These are phyloP conservation scores for Magnusiomyces magnusii DNA, from an alignment of 1,139 yeast species.

Conservation along the genomic window DNA sequence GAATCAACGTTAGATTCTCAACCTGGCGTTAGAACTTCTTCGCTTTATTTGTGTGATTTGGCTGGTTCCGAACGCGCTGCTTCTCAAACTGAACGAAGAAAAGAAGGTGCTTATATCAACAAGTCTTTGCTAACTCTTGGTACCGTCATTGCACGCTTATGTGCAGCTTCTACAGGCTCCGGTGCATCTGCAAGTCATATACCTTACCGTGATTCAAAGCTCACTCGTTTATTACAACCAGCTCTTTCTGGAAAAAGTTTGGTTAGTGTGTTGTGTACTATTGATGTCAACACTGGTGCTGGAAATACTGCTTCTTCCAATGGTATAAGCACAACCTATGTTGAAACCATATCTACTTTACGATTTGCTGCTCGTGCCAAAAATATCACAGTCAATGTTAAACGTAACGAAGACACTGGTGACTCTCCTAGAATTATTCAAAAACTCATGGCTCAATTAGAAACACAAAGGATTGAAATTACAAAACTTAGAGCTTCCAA, in stretches of 20 bases:
- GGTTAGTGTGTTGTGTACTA: constrained; percentile 50
- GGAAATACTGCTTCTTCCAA: constrained; percentile 64
- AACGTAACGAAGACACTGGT: constrained; percentile 36
- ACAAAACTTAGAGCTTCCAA: constrained; percentile 22
- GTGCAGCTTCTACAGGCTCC: constrained; percentile 62
- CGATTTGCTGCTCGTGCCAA: constrained; percentile 80
- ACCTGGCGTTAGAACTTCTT: constrained; percentile 72
- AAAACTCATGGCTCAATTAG: constrained; percentile 33
- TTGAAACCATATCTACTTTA: constrained; percentile 70
- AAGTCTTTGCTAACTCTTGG: constrained; percentile 72
- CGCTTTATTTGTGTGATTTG: constrained; percentile 69
- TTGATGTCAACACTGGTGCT: constrained; percentile 76
- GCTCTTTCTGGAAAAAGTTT: constrained; percentile 83
- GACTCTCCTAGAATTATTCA: constrained; percentile 22
- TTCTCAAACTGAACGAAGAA: constrained; percentile 57
- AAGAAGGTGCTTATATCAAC: constrained; percentile 81
- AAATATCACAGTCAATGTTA: constrained; percentile 58
- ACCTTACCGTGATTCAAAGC: constrained; percentile 77
- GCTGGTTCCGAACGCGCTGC: constrained; percentile 88
- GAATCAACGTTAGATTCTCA: constrained; percentile 47
- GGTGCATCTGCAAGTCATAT: constrained; percentile 50
- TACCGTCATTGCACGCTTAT: constrained; percentile 55
- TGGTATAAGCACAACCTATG: constrained; percentile 26
- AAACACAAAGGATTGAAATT: constrained; percentile 36
- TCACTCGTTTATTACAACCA: constrained; percentile 80